A percentile compares a stretch with the other conserved stretches of the same genome.
These are phyloP conservation scores for Pseudogymnoascus sp. DNA, from an alignment of 2,329 filamentous ascomycete species.

Conservation along the genomic window DNA sequence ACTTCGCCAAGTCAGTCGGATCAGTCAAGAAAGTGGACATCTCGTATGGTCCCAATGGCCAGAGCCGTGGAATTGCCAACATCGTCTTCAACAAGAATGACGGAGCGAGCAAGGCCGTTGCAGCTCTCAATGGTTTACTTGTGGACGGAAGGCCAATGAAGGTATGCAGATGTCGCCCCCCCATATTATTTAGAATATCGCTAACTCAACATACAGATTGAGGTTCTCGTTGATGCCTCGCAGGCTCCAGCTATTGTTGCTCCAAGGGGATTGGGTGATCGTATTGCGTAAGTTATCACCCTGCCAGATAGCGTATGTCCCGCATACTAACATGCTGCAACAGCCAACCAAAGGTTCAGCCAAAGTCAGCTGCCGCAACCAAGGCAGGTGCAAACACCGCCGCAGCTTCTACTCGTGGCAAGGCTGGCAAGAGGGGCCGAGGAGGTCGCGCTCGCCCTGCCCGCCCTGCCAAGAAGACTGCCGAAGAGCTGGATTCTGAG, in stretches of 20 bases:
- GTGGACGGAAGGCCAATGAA: constrained; percentile 89
- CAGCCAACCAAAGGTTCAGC: constrained; percentile 60
- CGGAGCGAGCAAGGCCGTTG: constrained; percentile 75
- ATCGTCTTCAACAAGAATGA: constrained; percentile 77
- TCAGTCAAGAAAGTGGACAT: constrained; percentile 86
- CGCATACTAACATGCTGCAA: constrained; percentile 24
- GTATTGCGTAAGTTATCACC: constrained; percentile 57
- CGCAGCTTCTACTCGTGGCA: constrained; percentile 28
- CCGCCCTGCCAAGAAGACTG: constrained; percentile 75
- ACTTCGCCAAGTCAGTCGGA: constrained; percentile 81
- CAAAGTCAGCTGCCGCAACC: constrained; percentile 70
- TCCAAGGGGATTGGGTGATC: constrained; percentile 73
- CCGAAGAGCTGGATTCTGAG: constrained; percentile 91
- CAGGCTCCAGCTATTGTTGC: constrained; percentile 59
- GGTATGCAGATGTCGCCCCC: constrained; percentile 42
- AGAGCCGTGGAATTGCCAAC: constrained; percentile 85
- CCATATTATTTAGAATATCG: neutral
- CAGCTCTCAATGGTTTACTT: constrained; percentile 76
- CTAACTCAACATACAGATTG: constrained; percentile 52
- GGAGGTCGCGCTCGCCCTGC: constrained; percentile 45
- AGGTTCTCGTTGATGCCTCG: constrained; percentile 77
- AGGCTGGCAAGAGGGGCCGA: constrained; percentile 41
- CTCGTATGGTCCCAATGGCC: constrained; percentile 85
- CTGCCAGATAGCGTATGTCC: neutral
- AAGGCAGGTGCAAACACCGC: constrained; percentile 61